These are phyloP conservation scores for Hemerocallis citrina DNA, from an alignment of 106 monocot species.

Conservation along the genomic window DNA sequence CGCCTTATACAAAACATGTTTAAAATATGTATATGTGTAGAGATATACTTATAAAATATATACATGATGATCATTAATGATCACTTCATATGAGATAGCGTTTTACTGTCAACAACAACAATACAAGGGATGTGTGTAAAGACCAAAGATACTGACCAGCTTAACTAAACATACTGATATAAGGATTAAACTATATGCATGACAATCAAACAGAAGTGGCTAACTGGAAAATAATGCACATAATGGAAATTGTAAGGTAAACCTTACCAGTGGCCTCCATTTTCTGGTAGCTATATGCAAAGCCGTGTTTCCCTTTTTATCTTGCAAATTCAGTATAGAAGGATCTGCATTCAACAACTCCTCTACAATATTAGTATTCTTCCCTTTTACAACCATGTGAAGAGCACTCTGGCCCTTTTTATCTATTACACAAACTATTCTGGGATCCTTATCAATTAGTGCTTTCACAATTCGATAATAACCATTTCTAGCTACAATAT, in stretches of 20 bases:
- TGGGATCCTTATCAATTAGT: conserved; percentile 67
- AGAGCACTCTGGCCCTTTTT: conserved; percentile 96
- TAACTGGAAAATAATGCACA: background rate
- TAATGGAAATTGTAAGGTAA: background rate
- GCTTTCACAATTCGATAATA: conserved; percentile 49
- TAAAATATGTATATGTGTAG: too few relatives aligned
- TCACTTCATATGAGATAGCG: too few relatives aligned
- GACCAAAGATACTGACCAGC: too few relatives aligned
- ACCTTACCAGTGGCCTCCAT: conserved; percentile 77
- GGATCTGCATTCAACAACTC: conserved; percentile 53
- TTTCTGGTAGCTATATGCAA: conserved; percentile 93
- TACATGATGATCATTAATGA: too few relatives aligned
- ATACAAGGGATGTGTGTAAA: too few relatives aligned
- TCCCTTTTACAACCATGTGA: conserved; percentile 98
- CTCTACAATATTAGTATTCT: conserved; percentile 59
- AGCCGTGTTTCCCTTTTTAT: conserved; percentile 96
- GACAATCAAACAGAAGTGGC: too few relatives aligned
- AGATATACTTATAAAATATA: too few relatives aligned
- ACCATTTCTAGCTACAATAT: conserved; percentile 74
- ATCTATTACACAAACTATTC: conserved; percentile 63
- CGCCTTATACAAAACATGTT: too few relatives aligned
- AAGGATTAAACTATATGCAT: too few relatives aligned
- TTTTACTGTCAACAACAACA: too few relatives aligned
- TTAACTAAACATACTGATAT: too few relatives aligned
- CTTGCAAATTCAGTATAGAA: conserved; percentile 78